Conservation (phyloP, 371 early-diverging fungal species). For the Mucor irregularis region DNA sequence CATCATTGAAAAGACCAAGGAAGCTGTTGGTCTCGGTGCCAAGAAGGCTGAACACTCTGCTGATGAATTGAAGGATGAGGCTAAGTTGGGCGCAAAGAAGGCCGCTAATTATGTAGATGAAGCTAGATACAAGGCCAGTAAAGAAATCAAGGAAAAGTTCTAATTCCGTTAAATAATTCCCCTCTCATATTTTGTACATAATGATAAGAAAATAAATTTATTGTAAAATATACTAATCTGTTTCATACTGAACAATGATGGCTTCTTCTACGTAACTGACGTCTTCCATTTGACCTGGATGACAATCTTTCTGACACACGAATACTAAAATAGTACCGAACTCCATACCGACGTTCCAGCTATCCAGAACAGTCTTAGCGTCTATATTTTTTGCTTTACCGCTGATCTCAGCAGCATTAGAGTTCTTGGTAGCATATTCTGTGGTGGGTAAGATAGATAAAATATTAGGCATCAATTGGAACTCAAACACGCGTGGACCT, state of each 20-base stretch:
- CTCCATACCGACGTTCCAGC: constrained; percentile 84
- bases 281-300: constrained; percentile 32
- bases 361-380: constrained; percentile 40
- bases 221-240: constrained; percentile 29
- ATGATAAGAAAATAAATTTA: background rate
- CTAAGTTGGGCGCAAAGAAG: constrained; percentile 12
- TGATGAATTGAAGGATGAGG: constrained; percentile 24
- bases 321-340: constrained; percentile 90
- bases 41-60: constrained; percentile 18
- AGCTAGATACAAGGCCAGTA: constrained; percentile 11
- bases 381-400: constrained; percentile 28
- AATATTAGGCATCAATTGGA: constrained; percentile 90
- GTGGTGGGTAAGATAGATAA: constrained; percentile 65
- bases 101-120: constrained; percentile 15
- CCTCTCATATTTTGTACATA: constrained; percentile 3
- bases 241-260: constrained; percentile 70
- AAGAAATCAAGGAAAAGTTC: constrained; percentile 13
- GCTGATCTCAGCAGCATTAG: constrained; percentile 12
- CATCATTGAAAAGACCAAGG: constrained; percentile 25
- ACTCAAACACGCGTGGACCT: constrained; percentile 82
- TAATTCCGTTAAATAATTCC: background rate
- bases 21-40: constrained; percentile 22
- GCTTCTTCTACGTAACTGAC: constrained; percentile 66
- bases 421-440: constrained; percentile 35
- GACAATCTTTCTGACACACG: constrained; percentile 83